phyloP scores from a whole-genome alignment of 495 filamentous ascomycete species.

The Glutinoglossum americanum region DNA sequence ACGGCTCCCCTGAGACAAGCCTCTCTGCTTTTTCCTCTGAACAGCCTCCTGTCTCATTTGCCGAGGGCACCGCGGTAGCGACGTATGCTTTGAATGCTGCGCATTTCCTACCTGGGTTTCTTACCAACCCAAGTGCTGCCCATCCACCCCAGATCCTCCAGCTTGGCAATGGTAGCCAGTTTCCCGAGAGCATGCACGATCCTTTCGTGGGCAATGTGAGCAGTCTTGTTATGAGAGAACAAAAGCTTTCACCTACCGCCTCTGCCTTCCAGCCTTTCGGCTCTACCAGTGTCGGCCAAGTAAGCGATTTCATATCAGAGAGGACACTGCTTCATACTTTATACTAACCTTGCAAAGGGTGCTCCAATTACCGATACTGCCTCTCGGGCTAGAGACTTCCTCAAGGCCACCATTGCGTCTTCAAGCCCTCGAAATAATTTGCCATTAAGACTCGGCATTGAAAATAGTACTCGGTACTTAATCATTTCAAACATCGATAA shows the following conservation, averaged over 20 bases:
- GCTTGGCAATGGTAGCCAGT: neutral
- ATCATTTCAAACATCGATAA: conserved; percentile 7
- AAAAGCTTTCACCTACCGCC: conserved; percentile 18
- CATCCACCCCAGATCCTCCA: neutral
- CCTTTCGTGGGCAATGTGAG: conserved; percentile 10
- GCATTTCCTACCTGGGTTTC: neutral
- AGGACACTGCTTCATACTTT: neutral
- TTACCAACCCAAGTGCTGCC: conserved; percentile 3
- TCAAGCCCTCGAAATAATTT: neutral
- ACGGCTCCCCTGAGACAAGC: conserved; percentile 40
- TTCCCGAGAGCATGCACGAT: conserved; percentile 7
- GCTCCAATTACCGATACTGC: neutral
- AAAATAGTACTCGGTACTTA: conserved; percentile 9
- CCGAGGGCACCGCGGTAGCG: neutral
- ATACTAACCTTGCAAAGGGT: neutral
- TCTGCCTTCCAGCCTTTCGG: conserved; percentile 17
- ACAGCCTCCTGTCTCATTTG: conserved; percentile 13
- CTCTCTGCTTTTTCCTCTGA: conserved; percentile 43
- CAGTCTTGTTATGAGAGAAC: neutral
- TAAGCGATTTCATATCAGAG: neutral
- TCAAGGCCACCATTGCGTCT: neutral
- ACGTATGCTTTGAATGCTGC: neutral
- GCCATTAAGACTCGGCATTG: conserved; percentile 7
- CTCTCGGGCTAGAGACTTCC: neutral
- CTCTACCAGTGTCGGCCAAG: neutral